Evolutionary conservation across 441 rosid species (phyloP), one percentile per base, ranked within the genome.

Genomic region (Corymbia citriodora): DNA sequence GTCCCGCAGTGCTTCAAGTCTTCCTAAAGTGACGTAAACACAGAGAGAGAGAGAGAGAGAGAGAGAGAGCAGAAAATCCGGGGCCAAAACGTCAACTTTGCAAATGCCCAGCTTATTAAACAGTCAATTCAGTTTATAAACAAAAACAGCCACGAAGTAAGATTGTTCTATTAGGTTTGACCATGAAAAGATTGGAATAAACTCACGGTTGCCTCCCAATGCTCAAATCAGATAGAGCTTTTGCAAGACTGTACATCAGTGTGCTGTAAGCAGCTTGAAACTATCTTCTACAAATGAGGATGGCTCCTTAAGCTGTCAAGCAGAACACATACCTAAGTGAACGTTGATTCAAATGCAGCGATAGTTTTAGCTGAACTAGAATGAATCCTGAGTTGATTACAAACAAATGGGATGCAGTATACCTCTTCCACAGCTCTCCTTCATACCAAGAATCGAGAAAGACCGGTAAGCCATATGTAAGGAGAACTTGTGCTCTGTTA

Each of bases 361-460:
- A 74, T 74, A 74, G 16, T 74, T 12, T 8, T 40, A 21, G 29
- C 85, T 55, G 18, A 68, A 87, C 54, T 33, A 55, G 53, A 25
- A 25, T 68, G 54, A 88, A 87, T 92, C 79, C 55, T 57, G 49
- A 82, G 91, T 74, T 74, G 52, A 74, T 45, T 74, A 74, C 50
- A 40, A 74, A 74, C 52, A 40, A 13, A 36, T 33, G 59, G 63
- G 88, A 87, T 31, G 31, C 59, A 89, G 90, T 79, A 91, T 91
- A 98, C 99, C 99, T 97, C 88, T 91, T 92, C 99, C 99, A 97
- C 89, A 97, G 93, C 87, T 92, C 94, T 90, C 97, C 97, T 89
- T 94, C 91, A 91, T 98, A 98, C 99, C 99, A 98, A 87, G 92
- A 91, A 88, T 95, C 93, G 15, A 98, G 55, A 94, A 98, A 98